Percentiles rank a stretch among this genome's conserved stretches.
Evolutionary conservation across 2,329 filamentous ascomycete species (phyloP).

Genomic region (Paraconiothyrium sp.): DNA sequence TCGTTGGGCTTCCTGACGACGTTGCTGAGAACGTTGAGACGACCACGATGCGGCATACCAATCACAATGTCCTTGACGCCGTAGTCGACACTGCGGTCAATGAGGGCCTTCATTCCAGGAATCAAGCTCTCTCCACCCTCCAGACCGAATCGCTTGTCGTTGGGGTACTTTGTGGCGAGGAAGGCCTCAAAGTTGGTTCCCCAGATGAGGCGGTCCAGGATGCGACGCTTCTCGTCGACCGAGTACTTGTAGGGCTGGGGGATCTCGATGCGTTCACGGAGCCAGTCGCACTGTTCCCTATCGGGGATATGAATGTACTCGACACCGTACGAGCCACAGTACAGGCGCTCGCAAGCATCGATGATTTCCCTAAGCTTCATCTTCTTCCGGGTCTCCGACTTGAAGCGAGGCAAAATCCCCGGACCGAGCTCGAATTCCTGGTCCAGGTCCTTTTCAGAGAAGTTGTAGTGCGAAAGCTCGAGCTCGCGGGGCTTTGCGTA

Average conservation of each 20-base stretch:
- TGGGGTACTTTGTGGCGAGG: conserved; percentile 96
- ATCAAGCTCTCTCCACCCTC: conserved; percentile 97
- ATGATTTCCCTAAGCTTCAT: conserved; percentile 98
- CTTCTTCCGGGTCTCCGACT: conserved; percentile 85
- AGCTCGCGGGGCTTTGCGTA: conserved; percentile 92
- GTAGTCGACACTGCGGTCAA: conserved; percentile 97
- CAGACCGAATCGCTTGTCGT: conserved; percentile 98
- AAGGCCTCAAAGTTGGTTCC: conserved; percentile 97
- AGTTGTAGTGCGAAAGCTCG: conserved; percentile 91
- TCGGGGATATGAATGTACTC: conserved; percentile 99
- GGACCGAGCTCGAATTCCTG: conserved; percentile 91
- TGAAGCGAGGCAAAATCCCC: conserved; percentile 94
- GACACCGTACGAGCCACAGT: conserved; percentile 96
- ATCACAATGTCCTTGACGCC: conserved; percentile 99
- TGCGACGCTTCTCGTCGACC: conserved; percentile 96
- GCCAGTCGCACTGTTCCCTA: conserved; percentile 97
- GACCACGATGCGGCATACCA: conserved; percentile 98
- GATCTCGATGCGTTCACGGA: conserved; percentile 92
- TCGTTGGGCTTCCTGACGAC: conserved; percentile 99
- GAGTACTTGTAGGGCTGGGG: conserved; percentile 97
- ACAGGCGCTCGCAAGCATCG: conserved; percentile 90
- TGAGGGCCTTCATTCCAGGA: conserved; percentile 98
- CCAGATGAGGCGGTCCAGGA: conserved; percentile 98
- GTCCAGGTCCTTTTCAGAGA: conserved; percentile 92
- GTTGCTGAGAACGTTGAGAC: conserved; percentile 97